Evolutionary conservation across 2,329 filamentous ascomycete genomes (phyloP).

Genomic region (Ascochyta lentis): DNA sequence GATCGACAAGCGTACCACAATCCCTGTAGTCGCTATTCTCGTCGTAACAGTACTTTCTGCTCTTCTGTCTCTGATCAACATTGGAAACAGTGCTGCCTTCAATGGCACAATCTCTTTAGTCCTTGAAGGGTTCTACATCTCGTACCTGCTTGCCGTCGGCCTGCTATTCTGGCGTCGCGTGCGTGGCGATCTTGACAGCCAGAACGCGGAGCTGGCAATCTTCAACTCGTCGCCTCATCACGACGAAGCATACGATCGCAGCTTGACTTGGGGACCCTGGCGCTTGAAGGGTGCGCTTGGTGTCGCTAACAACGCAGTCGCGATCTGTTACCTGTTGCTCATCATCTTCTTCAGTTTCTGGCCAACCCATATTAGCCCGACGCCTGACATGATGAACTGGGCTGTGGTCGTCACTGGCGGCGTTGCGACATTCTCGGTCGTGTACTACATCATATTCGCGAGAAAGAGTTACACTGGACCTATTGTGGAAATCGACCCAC

Average conservation of each 20-base stretch:
- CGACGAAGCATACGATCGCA: constrained; percentile 30
- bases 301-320: constrained; percentile 41
- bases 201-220: constrained; percentile 29
- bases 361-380: constrained; percentile 30
- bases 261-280: constrained; percentile 45
- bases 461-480: constrained; percentile 43
- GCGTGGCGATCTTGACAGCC: constrained; percentile 40
- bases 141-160: constrained; percentile 43
- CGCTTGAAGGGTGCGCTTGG: constrained; percentile 38
- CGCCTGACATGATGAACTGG: constrained; percentile 41
- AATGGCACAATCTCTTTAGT: constrained; percentile 47
- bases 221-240: constrained; percentile 26
- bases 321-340: constrained; percentile 41
- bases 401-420: constrained; percentile 41
- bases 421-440: constrained; percentile 39
- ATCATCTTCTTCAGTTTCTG: constrained; percentile 49
- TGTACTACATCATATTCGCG: constrained; percentile 41
- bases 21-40: constrained; percentile 57
- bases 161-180: constrained; percentile 46
- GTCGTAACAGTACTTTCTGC: constrained; percentile 53
- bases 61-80: constrained; percentile 60
- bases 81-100: constrained; percentile 54
- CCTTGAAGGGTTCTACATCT: constrained; percentile 47
- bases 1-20: constrained; percentile 46
- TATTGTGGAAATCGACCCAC: constrained; percentile 41